phyloP scores from a whole-genome alignment of 2,329 filamentous ascomycete genomes.

The Aspergillus pseudoviridinutans region DNA sequence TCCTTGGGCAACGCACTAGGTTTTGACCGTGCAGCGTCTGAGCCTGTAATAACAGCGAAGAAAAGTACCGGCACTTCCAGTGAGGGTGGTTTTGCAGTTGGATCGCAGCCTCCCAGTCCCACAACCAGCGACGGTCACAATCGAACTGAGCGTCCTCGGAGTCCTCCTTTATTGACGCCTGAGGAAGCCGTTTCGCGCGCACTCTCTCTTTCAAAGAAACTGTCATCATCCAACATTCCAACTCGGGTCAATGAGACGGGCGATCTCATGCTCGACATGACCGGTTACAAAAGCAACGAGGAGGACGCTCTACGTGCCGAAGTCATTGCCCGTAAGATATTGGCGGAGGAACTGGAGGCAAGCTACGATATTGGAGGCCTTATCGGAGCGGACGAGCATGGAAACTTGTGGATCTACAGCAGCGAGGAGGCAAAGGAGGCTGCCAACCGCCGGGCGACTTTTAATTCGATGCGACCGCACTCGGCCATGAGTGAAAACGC shows the following conservation, averaged over 20 bases:
- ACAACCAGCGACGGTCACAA: conserved; percentile 11
- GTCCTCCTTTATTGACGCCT: conserved; percentile 68
- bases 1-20: conserved; percentile 35
- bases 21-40: conserved; percentile 51
- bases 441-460: conserved; percentile 62
- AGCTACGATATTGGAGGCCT: conserved; percentile 95
- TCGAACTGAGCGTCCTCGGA: conserved; percentile 56
- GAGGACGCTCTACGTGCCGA: conserved; percentile 89
- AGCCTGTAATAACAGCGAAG: conserved; percentile 49
- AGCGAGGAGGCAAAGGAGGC: conserved; percentile 94
- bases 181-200: conserved; percentile 79
- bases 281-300: conserved; percentile 89
- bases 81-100: conserved; percentile 10
- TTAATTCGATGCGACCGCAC: conserved; percentile 50
- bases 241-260: conserved; percentile 88
- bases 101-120: conserved; percentile 5
- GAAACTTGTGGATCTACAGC: conserved; percentile 99
- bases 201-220: conserved; percentile 76
- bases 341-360: conserved; percentile 88
- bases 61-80: conserved; percentile 23
- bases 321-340: conserved; percentile 85
- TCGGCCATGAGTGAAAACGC: conserved; percentile 67
- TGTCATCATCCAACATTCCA: conserved; percentile 87
- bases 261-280: conserved; percentile 97
- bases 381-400: conserved; percentile 90